A percentile compares a stretch with the other conserved stretches of the same genome.
Evolutionary conservation across 2,329 filamentous ascomycete genomes (phyloP).

Genomic region (Aspergillus latus): DNA sequence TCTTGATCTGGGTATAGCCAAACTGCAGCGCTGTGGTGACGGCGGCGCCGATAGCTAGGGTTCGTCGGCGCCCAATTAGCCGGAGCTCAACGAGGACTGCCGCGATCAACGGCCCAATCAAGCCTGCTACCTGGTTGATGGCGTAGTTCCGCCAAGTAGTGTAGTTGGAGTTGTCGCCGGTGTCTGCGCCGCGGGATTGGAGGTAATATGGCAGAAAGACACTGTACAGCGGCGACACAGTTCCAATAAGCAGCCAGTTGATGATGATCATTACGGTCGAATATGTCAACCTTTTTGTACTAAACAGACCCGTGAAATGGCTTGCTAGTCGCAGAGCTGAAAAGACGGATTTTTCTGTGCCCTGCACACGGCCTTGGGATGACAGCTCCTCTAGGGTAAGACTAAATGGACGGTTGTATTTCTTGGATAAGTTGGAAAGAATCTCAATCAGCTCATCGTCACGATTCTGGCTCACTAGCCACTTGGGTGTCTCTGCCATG

Average conservation of each 20-base stretch:
- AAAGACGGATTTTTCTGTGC: constrained; percentile 13
- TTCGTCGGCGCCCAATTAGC: constrained; percentile 59
- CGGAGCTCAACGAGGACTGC: constrained; percentile 71
- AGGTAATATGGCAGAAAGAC: constrained; percentile 85
- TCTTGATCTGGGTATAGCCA: constrained; percentile 53
- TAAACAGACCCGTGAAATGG: constrained; percentile 35
- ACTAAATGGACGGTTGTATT: constrained; percentile 5
- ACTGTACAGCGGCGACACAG: constrained; percentile 87
- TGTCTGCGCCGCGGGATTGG: constrained; percentile 43
- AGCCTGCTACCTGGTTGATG: constrained; percentile 73
- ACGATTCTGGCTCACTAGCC: constrained; percentile 69
- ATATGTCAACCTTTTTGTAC: not conserved
- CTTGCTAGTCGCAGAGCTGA: not conserved
- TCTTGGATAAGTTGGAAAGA: constrained; percentile 30
- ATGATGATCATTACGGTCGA: constrained; percentile 64
- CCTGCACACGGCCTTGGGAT: constrained; percentile 4
- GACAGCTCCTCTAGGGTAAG: not conserved
- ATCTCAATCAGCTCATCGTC: constrained; percentile 76
- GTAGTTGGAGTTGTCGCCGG: constrained; percentile 42
- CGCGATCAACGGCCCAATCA: constrained; percentile 74
- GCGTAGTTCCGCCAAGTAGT: constrained; percentile 74
- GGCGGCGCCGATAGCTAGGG: constrained; percentile 54
- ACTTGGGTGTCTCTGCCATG: constrained; percentile 84
- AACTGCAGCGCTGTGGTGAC: constrained; percentile 56
- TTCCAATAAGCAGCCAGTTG: constrained; percentile 77